A percentile compares a stretch with the other conserved stretches of the same genome.
These are phyloP conservation scores for Luffa acutangula DNA, from an alignment of 306 rosid genomes.

Conservation along the genomic window DNA sequence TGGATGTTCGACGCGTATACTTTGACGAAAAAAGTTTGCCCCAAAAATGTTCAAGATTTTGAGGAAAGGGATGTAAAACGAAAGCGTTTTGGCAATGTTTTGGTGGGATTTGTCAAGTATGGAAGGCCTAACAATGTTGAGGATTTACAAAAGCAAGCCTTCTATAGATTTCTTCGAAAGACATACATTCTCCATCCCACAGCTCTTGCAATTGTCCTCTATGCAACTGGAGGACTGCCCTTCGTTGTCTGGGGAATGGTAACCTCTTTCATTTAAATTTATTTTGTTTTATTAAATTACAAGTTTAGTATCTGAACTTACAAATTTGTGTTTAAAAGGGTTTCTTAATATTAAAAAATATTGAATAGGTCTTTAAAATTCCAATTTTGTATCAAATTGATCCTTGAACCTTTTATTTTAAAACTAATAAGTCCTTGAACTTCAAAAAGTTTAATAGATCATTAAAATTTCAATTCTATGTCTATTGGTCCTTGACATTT, in stretches of 20 bases:
- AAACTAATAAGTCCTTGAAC: too few relatives aligned
- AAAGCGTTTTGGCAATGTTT: neutral
- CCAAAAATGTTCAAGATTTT: neutral
- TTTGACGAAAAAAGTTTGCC: neutral
- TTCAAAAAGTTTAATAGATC: too few relatives aligned
- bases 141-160: neutral
- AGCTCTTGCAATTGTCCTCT: neutral
- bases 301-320: too few relatives aligned
- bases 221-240: neutral
- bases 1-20: neutral
- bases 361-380: too few relatives aligned
- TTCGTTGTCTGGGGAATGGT: conserved; percentile 6
- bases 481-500: too few relatives aligned
- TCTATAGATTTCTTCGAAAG: neutral
- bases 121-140: neutral
- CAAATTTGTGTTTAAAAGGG: too few relatives aligned
- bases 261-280: neutral
- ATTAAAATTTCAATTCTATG: too few relatives aligned
- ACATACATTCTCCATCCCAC: neutral
- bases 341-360: too few relatives aligned
- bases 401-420: too few relatives aligned
- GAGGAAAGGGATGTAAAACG: neutral
- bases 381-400: too few relatives aligned
- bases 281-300: too few relatives aligned
- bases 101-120: neutral